phyloP scores from a whole-genome alignment of 768 basidiomycete genomes.

The Leccinum imitatum region DNA sequence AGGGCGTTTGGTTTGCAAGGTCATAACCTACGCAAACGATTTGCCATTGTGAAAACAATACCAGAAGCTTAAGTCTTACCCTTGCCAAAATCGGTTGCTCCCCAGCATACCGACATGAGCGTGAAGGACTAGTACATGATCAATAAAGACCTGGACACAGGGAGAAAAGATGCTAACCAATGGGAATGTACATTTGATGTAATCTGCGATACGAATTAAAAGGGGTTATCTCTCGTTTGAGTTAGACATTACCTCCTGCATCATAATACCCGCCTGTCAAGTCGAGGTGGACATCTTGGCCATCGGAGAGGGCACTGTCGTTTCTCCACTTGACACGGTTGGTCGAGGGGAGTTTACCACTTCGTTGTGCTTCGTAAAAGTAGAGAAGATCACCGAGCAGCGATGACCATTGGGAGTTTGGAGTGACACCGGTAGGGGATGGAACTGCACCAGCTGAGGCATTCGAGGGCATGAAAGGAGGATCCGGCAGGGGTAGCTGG shows the following conservation, averaged over 20 bases:
- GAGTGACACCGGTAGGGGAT: constrained; percentile 39
- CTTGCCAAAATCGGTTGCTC: constrained; percentile 78
- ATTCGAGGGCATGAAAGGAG: constrained; percentile 63
- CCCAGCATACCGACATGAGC: constrained; percentile 88
- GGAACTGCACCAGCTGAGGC: constrained; percentile 52
- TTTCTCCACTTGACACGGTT: constrained; percentile 90
- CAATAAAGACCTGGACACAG: background rate
- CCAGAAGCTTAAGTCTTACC: constrained; percentile 40
- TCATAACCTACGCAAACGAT: constrained; percentile 61
- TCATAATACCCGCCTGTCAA: constrained; percentile 90
- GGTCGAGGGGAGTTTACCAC: constrained; percentile 63
- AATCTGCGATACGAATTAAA: constrained; percentile 49
- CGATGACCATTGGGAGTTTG: constrained; percentile 81
- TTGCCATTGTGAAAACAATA: constrained; percentile 1
- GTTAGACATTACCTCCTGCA: constrained; percentile 67
- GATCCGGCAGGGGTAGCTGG: constrained; percentile 64
- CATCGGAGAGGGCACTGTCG: constrained; percentile 74
- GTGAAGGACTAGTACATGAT: constrained; percentile 60
- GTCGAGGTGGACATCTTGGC: constrained; percentile 69
- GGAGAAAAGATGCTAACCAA: constrained; percentile 47
- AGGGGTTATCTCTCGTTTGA: background rate
- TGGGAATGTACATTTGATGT: constrained; percentile 85
- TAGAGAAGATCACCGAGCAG: constrained; percentile 79
- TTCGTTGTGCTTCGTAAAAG: constrained; percentile 91
- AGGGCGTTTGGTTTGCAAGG: constrained; percentile 80